Conservation (phyloP, 306 rosid genomes). For the Nissolia schottii region DNA sequence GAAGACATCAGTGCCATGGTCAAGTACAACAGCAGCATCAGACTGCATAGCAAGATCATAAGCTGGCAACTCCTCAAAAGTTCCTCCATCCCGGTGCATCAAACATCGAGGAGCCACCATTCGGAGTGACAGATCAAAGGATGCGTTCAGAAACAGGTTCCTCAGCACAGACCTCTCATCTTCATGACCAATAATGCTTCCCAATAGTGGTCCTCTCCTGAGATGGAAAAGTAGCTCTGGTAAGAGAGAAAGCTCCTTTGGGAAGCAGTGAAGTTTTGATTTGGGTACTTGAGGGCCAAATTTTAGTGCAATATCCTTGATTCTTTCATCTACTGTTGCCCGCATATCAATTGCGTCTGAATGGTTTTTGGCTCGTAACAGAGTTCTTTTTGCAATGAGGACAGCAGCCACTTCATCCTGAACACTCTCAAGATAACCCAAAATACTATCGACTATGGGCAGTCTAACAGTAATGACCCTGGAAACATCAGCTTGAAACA, state of each 20-base stretch:
- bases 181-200: conserved; percentile 92
- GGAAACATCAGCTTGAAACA: conserved; percentile 46
- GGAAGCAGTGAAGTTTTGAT: conserved; percentile 69
- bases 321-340: conserved; percentile 71
- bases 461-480: conserved; percentile 76
- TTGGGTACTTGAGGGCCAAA: conserved; percentile 71
- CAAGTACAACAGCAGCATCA: conserved; percentile 92
- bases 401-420: conserved; percentile 83
- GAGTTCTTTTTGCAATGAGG: conserved; percentile 82
- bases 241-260: conserved; percentile 71
- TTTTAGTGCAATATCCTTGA: conserved; percentile 74
- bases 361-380: conserved; percentile 62
- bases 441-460: conserved; percentile 76
- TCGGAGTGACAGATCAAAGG: conserved; percentile 85
- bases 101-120: conserved; percentile 95
- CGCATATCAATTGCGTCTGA: conserved; percentile 71
- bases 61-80: conserved; percentile 91
- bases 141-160: conserved; percentile 81
- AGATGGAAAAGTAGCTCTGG: conserved; percentile 93
- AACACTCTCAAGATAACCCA: conserved; percentile 80
- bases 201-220: conserved; percentile 83
- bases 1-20: conserved; percentile 83
- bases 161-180: conserved; percentile 91
- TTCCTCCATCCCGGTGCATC: conserved; percentile 89
- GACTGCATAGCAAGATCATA: conserved; percentile 97